Base-by-base conservation (phyloP, 23 red algal species). In the Gracilaria gracilis region DNA sequence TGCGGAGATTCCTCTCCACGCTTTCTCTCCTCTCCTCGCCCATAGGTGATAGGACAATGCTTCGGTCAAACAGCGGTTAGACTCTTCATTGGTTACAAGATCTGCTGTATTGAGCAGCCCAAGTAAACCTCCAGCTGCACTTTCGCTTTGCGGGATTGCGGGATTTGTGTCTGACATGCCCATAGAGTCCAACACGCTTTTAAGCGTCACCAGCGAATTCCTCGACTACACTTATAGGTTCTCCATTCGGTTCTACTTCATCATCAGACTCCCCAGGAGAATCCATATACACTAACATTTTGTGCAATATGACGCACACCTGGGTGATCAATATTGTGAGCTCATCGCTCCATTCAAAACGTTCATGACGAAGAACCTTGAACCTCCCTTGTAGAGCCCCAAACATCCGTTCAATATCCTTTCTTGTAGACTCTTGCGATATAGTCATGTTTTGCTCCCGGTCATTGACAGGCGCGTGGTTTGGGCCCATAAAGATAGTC, bases 371-470 rank as follows among this genome's bases (percentile, higher is more conserved):
- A 27, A 83, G 19, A 8, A 83, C 55, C 31, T 44, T 62, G 32
- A 83, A 83, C 9, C 51, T 53, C 48, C 80, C 80, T 29, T 83
- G 80, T 50, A 88, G 53, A 33, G 28, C 35, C 4, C 86, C 86
- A 69, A 55, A 77, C 13, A 81, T 36, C n/a, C 86, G 3, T 33
- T 80, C 54, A 15, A 90, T 48, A 70, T 90, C 86, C 31, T 90
- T 90, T 47, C 70, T 7, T 37, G 14, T 53, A 48, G 25, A 12
- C 19, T 90, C 50, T 67, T 78, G 86, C 7, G 37, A 6, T 34
- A 15, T 54, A 2, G 86, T 80, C 39, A 67, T 49, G 73, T 81
- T 7, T 4, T 4, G 23, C 15, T 90, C 47, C 1, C 34, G 75
- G 23, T 64, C 57, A 62, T 46, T 90, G 17, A 21, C 14, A 4